Base-by-base conservation (phyloP, 2,329 filamentous ascomycete species). In the Alternaria alternata region DNA sequence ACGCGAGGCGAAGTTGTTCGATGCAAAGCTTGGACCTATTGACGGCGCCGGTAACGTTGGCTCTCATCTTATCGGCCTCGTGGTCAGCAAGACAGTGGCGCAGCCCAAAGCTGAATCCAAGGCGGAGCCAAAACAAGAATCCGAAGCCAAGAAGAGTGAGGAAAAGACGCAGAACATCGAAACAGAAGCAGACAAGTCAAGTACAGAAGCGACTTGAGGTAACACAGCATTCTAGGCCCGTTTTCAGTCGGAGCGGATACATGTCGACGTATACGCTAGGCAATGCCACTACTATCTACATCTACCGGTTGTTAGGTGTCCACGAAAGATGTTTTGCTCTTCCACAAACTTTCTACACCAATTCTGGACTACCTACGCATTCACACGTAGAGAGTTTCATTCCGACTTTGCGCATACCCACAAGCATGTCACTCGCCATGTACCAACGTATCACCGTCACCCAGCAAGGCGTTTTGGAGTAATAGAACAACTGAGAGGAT, bases 31-130 rank as follows among this genome's bases (percentile, higher is more conserved):
- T 7, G 85, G 87, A 66, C 93, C 92, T 73, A 86, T 97, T 39
- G 90, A 95, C 53, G 93, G 92, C 1, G 92, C 92, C 60, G 89
- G 86, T 9, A 89, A 93, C 66, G 83, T 92, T 3, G 92, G 91
- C 30, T 86, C 90, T 36, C 85, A 89, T 63, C 83, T 97, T 5
- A 79, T 89, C 12, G 85, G 86, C 20, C 85, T 92, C 41, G 83
- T 91, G 55, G 86, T 86, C 58, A 81, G 83, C 12, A 94, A 91
- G 77, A 60, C 57, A 7, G 73, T 75, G 5, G 68, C 64, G 3
- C 62, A 69, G 30, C 58, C 59, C 12, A 60, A 65, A 20, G 16
- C 54, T 8, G 62, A 65, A 32, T 34, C 26, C 0, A 59, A 67
- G 18, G 34, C 51, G 1, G 55, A 62, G 38, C 46, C 46, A 9